A percentile compares a stretch with the other conserved stretches of the same genome.
These are phyloP conservation scores for Prunus campanulata DNA, from an alignment of 306 rosid genomes.

Conservation along the genomic window DNA sequence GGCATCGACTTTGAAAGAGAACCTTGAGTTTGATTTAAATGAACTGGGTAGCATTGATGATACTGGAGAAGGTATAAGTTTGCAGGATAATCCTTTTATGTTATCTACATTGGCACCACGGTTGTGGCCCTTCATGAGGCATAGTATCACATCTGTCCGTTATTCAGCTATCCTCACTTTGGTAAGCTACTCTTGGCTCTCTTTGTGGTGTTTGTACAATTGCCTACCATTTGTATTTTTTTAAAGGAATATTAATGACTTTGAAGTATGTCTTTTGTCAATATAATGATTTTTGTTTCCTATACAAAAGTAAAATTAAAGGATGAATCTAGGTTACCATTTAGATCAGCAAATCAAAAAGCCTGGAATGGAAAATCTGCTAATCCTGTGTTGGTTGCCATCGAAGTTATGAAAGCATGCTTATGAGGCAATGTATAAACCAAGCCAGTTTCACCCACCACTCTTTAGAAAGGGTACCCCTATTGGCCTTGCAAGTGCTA, in stretches of 20 bases:
- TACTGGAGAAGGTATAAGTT: slow-evolving; percentile 32
- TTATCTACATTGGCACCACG: slow-evolving; percentile 80
- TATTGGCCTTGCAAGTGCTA: background rate
- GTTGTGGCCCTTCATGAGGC: slow-evolving; percentile 99
- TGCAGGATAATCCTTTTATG: slow-evolving; percentile 67
- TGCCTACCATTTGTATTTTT: background rate
- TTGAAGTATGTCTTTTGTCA: background rate
- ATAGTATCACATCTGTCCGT: slow-evolving; percentile 84
- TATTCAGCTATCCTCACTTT: slow-evolving; percentile 89
- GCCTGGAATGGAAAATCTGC: background rate
- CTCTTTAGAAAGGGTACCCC: background rate
- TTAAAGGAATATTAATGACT: background rate
- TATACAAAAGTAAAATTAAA: background rate
- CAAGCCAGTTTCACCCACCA: background rate
- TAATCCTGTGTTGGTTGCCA: background rate
- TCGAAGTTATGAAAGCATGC: background rate
- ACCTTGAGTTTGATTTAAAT: slow-evolving; percentile 45
- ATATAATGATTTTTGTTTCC: background rate
- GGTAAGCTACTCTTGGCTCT: slow-evolving; percentile 45
- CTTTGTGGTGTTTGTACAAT: background rate
- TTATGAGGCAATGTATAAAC: slow-evolving; percentile 3
- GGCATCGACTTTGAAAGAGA: slow-evolving; percentile 46
- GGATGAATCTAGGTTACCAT: background rate
- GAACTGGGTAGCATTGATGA: slow-evolving; percentile 46
- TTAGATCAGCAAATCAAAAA: background rate